Evolutionary conservation across 1,284 basidiomycete genomes (phyloP), one percentile per base, ranked within the genome.

Genomic region (Ustilago curta): DNA sequence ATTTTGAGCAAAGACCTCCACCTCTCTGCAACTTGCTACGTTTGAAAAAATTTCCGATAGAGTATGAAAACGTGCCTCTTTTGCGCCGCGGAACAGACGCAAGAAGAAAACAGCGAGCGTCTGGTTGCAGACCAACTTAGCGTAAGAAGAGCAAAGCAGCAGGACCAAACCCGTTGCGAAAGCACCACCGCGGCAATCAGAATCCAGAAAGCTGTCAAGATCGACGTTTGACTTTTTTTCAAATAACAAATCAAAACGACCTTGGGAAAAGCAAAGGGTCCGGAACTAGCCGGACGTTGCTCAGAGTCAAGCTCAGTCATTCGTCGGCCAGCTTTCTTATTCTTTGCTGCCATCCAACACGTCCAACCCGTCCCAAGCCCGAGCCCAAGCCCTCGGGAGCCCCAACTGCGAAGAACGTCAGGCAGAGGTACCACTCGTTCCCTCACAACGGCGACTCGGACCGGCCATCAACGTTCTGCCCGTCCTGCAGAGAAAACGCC

Each of bases 211-310:
- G 35, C 35, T 37, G 12, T 37, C 12, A 37, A 37, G 32, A 35
- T 35, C 32, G 32, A 35, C 32, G 32, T 35, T 35, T 7, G 29
- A 58, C 31, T 29, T 27, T 16, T 39, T 47, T 9, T 4, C 32
- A 35, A 35, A 7, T 11, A 35, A 35, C 32, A 35, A 37, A 37
- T 9, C 8, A 8, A 32, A 9, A 8, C 6, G 31, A 32, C 19
- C 23, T 12, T n/a, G n/a, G 27, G 9, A 27, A 31, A 62, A 59
- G 27, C 3, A 27, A 31, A 62, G 59, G 50, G 59, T 69, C 66
- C 59, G 59, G 32, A 54, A 48, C 50, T 32, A 59, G 40, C 66
- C 59, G 66, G 55, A 47, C 25, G 47, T 27, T 23, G 9, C 16
- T 27, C 18, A n/a, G n/a, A n/a, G n/a, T 21, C 29, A 19, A 8